These are phyloP conservation scores for Cladosporium sp. DNA, from an alignment of 2,329 filamentous ascomycete species.

Conservation along the genomic window DNA sequence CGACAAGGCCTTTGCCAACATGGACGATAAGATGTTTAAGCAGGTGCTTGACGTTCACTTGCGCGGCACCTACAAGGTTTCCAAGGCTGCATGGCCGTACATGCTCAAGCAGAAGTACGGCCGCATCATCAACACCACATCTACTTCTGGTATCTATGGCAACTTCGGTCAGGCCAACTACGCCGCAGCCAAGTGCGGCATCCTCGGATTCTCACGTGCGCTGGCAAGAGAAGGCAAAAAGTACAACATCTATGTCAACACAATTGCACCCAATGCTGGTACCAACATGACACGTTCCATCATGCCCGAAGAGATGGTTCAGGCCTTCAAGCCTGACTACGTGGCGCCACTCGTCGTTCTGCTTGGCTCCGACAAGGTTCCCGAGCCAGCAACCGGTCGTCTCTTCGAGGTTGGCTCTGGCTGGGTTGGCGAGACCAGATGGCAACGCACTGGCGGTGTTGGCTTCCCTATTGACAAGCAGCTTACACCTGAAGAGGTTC, in stretches of 20 bases:
- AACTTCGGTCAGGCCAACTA: conserved; percentile 99
- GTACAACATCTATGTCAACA: conserved; percentile 98
- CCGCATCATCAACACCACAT: conserved; percentile 93
- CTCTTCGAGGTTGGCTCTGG: conserved; percentile 94
- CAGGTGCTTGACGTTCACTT: conserved; percentile 89
- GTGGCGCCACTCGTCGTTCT: conserved; percentile 89
- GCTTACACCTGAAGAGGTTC: conserved; percentile 79
- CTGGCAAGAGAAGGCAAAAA: conserved; percentile 90
- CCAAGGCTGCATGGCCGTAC: conserved; percentile 96
- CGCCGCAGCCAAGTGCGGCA: conserved; percentile 66
- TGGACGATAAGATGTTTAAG: conserved; percentile 93
- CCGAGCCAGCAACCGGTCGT: conserved; percentile 75
- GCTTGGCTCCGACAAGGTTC: conserved; percentile 81
- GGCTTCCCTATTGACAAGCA: conserved; percentile 84
- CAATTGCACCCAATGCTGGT: conserved; percentile 94
- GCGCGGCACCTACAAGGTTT: conserved; percentile 90
- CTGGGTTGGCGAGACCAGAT: conserved; percentile 87
- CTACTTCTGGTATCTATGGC: conserved; percentile 94
- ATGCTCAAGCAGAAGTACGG: conserved; percentile 99
- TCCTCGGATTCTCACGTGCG: conserved; percentile 90
- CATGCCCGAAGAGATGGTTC: conserved; percentile 94
- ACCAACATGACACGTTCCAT: conserved; percentile 93
- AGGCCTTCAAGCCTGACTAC: conserved; percentile 98
- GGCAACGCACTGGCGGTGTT: conserved; percentile 86
- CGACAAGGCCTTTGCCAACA: conserved; percentile 97